Evolutionary conservation across 2,329 filamentous ascomycete species (phyloP).

Genomic region (Pseudogymnoascus verrucosus): DNA sequence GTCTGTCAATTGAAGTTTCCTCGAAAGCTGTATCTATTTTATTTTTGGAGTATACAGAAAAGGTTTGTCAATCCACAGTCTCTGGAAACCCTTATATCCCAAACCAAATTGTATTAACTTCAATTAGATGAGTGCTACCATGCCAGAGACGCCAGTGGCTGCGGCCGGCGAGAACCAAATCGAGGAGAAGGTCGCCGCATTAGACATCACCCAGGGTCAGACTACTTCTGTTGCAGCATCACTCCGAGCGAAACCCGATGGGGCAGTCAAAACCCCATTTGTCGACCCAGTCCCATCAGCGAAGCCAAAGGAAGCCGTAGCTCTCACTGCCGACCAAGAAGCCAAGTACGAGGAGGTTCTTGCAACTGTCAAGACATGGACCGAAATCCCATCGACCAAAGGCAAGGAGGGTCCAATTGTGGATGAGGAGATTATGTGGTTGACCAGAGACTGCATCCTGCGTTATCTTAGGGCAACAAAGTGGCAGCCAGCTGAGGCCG

Average conservation of each 20-base stretch:
- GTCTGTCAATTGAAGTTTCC: background rate
- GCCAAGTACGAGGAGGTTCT: slow-evolving; percentile 75
- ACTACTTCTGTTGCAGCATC: slow-evolving; percentile 14
- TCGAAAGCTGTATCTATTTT: background rate
- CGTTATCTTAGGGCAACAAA: slow-evolving; percentile 91
- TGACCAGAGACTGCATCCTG: slow-evolving; percentile 85
- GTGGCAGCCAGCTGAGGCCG: slow-evolving; percentile 70
- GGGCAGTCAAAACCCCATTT: slow-evolving; percentile 33
- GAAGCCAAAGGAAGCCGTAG: slow-evolving; percentile 36
- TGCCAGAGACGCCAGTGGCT: background rate
- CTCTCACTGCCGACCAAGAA: slow-evolving; percentile 67
- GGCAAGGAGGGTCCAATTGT: slow-evolving; percentile 55
- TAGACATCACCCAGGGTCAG: slow-evolving; percentile 1
- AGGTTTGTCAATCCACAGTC: background rate
- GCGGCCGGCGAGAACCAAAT: background rate
- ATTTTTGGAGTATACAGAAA: background rate
- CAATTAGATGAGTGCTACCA: background rate
- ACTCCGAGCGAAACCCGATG: slow-evolving; percentile 25
- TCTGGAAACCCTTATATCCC: background rate
- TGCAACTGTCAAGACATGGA: slow-evolving; percentile 61
- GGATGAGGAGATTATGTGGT: slow-evolving; percentile 77
- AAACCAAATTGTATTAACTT: background rate
- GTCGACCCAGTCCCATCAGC: slow-evolving; percentile 34
- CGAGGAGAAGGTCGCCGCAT: slow-evolving; percentile 6
- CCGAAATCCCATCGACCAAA: slow-evolving; percentile 56